phyloP scores from a whole-genome alignment of 2,329 filamentous ascomycete species.

The Westerdykella sp. region DNA sequence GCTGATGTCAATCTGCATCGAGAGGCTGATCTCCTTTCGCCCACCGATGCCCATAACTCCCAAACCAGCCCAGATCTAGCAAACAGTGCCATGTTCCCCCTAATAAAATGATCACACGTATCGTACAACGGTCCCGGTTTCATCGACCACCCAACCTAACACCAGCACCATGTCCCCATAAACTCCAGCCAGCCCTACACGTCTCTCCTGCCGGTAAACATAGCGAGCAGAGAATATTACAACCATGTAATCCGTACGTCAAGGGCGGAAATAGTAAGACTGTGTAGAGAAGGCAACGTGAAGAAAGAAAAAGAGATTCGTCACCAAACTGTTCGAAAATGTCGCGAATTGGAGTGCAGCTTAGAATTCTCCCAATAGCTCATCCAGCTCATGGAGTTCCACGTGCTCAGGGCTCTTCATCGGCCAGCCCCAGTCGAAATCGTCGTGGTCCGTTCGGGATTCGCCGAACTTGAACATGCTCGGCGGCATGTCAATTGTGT shows the following conservation, averaged over 20 bases:
- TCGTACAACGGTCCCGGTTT: too few relatives aligned
- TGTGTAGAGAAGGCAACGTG: slow-evolving; percentile 7
- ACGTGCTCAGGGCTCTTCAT: slow-evolving; percentile 75
- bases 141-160: too few relatives aligned
- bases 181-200: too few relatives aligned
- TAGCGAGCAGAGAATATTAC: background rate
- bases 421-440: slow-evolving; percentile 27
- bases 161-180: too few relatives aligned
- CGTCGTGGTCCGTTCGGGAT: slow-evolving; percentile 28
- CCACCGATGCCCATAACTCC: slow-evolving; percentile 21
- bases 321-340: slow-evolving; percentile 17
- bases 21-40: background rate
- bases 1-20: too few relatives aligned
- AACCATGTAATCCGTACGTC: slow-evolving; percentile 4
- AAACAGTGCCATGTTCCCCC: slow-evolving; percentile 16
- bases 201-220: background rate
- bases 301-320: slow-evolving; percentile 23
- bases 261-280: slow-evolving; percentile 12
- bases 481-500: slow-evolving; percentile 29
- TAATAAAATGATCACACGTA: too few relatives aligned
- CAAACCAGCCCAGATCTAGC: slow-evolving; percentile 17
- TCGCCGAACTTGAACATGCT: slow-evolving; percentile 27
- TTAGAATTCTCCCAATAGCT: slow-evolving; percentile 71
- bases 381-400: slow-evolving; percentile 87
- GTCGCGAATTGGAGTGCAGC: slow-evolving; percentile 4